Percentiles rank a stretch among this genome's conserved stretches.
phyloP scores from a whole-genome alignment of 805 yeast species.

The Vanderwaltozyma polyspora region DNA sequence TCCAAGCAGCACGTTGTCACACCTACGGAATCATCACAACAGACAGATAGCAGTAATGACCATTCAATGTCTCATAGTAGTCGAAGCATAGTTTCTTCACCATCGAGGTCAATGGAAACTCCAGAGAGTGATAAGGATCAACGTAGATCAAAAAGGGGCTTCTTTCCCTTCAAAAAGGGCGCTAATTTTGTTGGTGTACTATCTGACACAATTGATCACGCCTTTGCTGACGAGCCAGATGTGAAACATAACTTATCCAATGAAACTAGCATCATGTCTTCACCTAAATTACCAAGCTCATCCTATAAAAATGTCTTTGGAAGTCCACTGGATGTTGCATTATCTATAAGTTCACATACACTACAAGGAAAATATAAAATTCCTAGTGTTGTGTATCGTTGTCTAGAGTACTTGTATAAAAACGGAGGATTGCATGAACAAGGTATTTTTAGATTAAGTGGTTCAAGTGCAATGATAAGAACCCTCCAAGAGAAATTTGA shows the following conservation, averaged over 20 bases:
- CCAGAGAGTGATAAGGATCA: background rate
- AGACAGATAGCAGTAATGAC: background rate
- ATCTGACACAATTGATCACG: background rate
- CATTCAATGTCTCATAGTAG: background rate
- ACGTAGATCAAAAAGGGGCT: conserved; percentile 34
- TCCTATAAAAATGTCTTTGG: conserved; percentile 49
- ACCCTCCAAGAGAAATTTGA: conserved; percentile 62
- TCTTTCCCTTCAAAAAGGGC: conserved; percentile 44
- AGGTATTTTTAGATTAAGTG: conserved; percentile 85
- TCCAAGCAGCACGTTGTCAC: background rate
- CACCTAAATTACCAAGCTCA: background rate
- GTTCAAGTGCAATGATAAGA: conserved; percentile 69
- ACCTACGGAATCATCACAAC: background rate
- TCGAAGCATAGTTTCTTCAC: background rate
- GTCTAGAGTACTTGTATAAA: conserved; percentile 53
- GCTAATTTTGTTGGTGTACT: conserved; percentile 3
- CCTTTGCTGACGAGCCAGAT: conserved; percentile 33
- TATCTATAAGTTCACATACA: conserved; percentile 38
- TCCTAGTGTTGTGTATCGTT: conserved; percentile 71
- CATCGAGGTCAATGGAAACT: background rate
- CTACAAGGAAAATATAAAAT: conserved; percentile 28
- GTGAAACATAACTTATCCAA: conserved; percentile 18
- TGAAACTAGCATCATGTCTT: conserved; percentile 1
- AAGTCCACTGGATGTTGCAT: conserved; percentile 42
- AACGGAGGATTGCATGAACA: conserved; percentile 73